Conservation (phyloP, 2,329 filamentous ascomycete genomes). For the Penicillium glabrum region DNA sequence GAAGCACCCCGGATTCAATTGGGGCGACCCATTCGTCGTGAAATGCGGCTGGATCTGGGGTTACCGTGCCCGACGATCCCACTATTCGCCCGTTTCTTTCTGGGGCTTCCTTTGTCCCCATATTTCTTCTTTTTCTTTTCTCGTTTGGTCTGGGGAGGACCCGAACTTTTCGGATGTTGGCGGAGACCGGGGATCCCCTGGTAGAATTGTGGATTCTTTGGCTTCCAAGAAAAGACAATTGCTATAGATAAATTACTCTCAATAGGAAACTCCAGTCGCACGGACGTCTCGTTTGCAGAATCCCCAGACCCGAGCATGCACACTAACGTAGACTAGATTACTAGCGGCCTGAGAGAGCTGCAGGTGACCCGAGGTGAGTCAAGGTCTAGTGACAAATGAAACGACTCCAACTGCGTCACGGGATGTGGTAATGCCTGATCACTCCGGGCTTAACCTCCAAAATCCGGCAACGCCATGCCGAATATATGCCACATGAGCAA, state of each 20-base stretch:
- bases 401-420: constrained; percentile 4
- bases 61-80: constrained; percentile 11
- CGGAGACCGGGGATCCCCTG: background rate
- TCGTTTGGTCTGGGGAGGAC: background rate
- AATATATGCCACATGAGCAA: background rate
- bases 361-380: constrained; percentile 26
- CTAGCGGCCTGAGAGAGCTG: constrained; percentile 20
- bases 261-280: constrained; percentile 10
- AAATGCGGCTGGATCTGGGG: constrained; percentile 20
- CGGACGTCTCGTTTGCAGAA: constrained; percentile 28
- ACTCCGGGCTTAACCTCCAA: background rate
- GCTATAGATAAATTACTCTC: background rate
- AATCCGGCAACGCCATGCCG: background rate
- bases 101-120: background rate
- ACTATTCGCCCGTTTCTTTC: background rate
- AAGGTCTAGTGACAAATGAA: constrained; percentile 21
- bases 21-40: background rate
- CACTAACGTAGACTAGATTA: constrained; percentile 12
- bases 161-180: background rate
- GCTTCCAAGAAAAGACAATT: background rate
- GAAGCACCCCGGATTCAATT: background rate
- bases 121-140: background rate
- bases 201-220: background rate
- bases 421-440: background rate
- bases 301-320: constrained; percentile 21